These are phyloP conservation scores for Austroboletus festivus DNA, from an alignment of 768 basidiomycete genomes.

Conservation along the genomic window DNA sequence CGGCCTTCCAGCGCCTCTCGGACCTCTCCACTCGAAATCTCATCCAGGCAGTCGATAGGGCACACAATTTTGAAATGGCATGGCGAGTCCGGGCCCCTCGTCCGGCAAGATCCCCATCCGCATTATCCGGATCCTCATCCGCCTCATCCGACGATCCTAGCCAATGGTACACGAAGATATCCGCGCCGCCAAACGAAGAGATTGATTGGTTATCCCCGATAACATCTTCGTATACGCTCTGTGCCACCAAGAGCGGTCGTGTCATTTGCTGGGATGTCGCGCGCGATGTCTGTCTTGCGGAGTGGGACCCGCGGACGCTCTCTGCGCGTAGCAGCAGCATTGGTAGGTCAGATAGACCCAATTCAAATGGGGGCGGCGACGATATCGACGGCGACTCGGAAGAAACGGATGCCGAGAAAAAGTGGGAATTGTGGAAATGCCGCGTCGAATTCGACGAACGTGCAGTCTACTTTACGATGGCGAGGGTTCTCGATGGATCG, in stretches of 20 bases:
- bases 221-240: constrained; percentile 72
- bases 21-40: constrained; percentile 64
- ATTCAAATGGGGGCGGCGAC: constrained; percentile 8
- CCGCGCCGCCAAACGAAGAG: constrained; percentile 62
- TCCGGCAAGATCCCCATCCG: constrained; percentile 39
- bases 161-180: constrained; percentile 67
- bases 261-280: constrained; percentile 78
- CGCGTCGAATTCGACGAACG: constrained; percentile 71
- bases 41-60: constrained; percentile 60
- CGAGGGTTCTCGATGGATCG: constrained; percentile 53
- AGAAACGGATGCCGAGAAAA: constrained; percentile 26
- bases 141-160: constrained; percentile 22
- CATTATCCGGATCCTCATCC: constrained; percentile 23
- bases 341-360: constrained; percentile 9
- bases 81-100: constrained; percentile 60
- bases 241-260: constrained; percentile 71
- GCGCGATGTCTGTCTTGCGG: constrained; percentile 55
- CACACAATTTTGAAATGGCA: constrained; percentile 55
- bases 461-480: constrained; percentile 75
- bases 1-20: constrained; percentile 64
- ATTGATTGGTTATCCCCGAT: constrained; percentile 79
- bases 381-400: constrained; percentile 11
- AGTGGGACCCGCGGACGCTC: constrained; percentile 57
- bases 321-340: constrained; percentile 1
- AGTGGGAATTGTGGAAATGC: constrained; percentile 78